phyloP scores from a whole-genome alignment of 768 basidiomycete genomes.

The Leccinum truebloodii region DNA sequence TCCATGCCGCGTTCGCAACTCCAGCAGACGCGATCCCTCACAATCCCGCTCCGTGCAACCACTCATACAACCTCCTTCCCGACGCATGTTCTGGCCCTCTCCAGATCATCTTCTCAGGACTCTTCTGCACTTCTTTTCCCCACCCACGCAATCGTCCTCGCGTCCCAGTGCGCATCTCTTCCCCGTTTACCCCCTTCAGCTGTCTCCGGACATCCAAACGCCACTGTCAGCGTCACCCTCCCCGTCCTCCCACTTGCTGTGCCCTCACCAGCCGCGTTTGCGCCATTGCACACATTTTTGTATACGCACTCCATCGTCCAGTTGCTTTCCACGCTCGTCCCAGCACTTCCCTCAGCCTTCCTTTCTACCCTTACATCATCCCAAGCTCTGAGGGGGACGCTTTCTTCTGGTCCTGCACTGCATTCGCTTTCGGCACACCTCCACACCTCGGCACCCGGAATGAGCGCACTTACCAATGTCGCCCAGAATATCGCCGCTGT shows the following conservation, averaged over 20 bases:
- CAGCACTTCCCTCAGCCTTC: slow-evolving; percentile 33
- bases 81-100: slow-evolving; percentile 56
- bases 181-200: slow-evolving; percentile 49
- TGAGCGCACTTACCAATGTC: slow-evolving; percentile 49
- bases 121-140: slow-evolving; percentile 54
- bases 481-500: slow-evolving; percentile 57
- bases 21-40: slow-evolving; percentile 32
- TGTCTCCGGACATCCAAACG: slow-evolving; percentile 34
- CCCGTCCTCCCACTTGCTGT: slow-evolving; percentile 66
- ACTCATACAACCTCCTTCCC: slow-evolving; percentile 35
- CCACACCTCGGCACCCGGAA: slow-evolving; percentile 44
- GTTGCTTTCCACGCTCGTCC: slow-evolving; percentile 52
- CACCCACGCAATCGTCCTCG: slow-evolving; percentile 69
- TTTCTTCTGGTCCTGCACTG: slow-evolving; percentile 51
- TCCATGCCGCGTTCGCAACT: slow-evolving; percentile 34
- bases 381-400: slow-evolving; percentile 38
- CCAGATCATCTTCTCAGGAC: slow-evolving; percentile 30
- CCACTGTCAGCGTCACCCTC: slow-evolving; percentile 41
- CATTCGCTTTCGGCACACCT: slow-evolving; percentile 59
- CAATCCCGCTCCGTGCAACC: slow-evolving; percentile 34
- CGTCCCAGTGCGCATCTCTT: slow-evolving; percentile 65
- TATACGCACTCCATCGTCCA: slow-evolving; percentile 58
- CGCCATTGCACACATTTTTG: slow-evolving; percentile 59
- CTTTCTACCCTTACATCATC: slow-evolving; percentile 32
- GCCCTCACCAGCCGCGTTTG: slow-evolving; percentile 63